These are phyloP conservation scores for Luffa aegyptiaca DNA, from an alignment of 306 rosid genomes.

Conservation along the genomic window DNA sequence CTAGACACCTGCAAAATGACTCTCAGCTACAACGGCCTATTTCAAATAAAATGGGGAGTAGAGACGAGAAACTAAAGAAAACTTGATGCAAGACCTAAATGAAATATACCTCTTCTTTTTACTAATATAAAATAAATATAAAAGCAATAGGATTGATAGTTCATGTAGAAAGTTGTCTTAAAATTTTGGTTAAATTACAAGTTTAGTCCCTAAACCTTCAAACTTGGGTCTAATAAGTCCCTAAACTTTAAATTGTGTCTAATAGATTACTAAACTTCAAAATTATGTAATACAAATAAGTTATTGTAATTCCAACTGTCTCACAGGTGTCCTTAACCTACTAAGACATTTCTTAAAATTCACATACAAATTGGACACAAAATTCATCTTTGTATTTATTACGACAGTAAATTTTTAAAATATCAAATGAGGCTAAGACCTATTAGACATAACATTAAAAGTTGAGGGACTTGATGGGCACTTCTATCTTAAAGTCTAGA, in stretches of 20 bases:
- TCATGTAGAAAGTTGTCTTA: background rate
- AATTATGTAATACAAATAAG: background rate
- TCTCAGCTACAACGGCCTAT: background rate
- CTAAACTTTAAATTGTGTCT: background rate
- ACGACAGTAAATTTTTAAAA: background rate
- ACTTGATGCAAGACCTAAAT: background rate
- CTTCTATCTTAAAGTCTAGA: background rate
- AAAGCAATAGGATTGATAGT: background rate
- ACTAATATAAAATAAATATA: background rate
- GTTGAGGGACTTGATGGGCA: background rate
- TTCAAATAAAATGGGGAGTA: background rate
- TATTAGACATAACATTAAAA: background rate
- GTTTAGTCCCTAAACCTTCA: background rate
- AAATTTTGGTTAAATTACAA: background rate
- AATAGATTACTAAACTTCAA: background rate
- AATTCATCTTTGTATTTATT: background rate
- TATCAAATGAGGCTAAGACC: background rate
- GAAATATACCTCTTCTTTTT: background rate
- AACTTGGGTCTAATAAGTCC: background rate
- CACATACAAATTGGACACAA: background rate
- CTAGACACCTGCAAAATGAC: conserved; percentile 50
- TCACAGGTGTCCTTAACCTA: background rate
- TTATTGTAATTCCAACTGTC: background rate
- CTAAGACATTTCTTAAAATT: background rate
- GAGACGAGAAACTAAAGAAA: background rate